Conservation (phyloP, 768 basidiomycete species). For the Lentinus tigrinus region DNA sequence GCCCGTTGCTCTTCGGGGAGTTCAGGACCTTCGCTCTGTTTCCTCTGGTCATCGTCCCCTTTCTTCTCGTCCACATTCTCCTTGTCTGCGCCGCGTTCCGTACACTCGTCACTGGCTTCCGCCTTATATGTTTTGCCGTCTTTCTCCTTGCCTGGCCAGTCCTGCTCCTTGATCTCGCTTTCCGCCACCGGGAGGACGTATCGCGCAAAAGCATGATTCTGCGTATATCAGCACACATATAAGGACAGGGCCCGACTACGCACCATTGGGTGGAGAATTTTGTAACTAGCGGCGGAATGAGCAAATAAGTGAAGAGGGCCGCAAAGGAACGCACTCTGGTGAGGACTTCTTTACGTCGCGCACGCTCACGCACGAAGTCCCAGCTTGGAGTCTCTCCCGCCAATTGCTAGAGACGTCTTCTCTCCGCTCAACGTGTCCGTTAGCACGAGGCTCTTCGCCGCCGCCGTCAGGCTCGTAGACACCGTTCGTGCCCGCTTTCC, state of each 20-base stretch:
- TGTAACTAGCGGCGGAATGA: too few relatives aligned
- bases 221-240: background rate
- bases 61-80: background rate
- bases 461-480: background rate
- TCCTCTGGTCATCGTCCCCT: background rate
- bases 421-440: background rate
- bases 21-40: background rate
- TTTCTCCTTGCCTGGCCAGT: slow-evolving; percentile 16
- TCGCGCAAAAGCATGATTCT: slow-evolving; percentile 24
- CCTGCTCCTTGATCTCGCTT: slow-evolving; percentile 16
- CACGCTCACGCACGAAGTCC: slow-evolving; percentile 8
- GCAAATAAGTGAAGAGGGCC: background rate
- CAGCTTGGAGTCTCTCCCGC: slow-evolving; percentile 3
- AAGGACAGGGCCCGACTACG: background rate
- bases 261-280: slow-evolving; percentile 4
- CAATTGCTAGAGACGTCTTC: background rate
- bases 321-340: slow-evolving; percentile 5
- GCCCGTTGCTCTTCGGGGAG: slow-evolving; percentile 1
- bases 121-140: background rate
- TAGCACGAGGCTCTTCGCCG: background rate
- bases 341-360: slow-evolving; percentile 21
- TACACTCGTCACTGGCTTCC: background rate
- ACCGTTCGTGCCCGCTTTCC: slow-evolving; percentile 8
- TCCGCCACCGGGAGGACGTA: slow-evolving; percentile 19
- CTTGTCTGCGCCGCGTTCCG: background rate